Base-by-base conservation (phyloP, 2,329 filamentous ascomycete genomes). In the Iodosphaeria phyllophila region DNA sequence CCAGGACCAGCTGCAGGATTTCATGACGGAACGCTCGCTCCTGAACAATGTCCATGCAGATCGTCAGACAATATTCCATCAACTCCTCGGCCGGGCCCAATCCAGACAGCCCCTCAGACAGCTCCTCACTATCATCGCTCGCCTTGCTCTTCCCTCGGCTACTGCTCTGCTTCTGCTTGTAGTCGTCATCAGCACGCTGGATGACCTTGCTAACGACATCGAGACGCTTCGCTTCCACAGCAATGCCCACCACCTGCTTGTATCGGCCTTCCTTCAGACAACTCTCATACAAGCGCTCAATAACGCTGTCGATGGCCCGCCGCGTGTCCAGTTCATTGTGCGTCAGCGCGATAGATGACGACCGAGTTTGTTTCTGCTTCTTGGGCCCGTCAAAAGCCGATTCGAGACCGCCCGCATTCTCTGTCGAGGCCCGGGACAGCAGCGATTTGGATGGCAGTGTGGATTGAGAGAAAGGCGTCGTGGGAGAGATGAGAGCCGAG, bases 11-110 rank as follows among this genome's bases (percentile, higher is more conserved):
- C 39, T 77, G 74, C 30, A 98, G 54, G 26, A 98, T 93, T 57
- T 89, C 60, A 18, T 64, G 68, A 32, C 89, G 72, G 42, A 95
- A 67, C 23, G 74, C 73, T 26, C 86, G 71, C 54, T 98, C 89
- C 51, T 95, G 89, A 11, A 98, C 83, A 31, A 95, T 75, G 32
- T 91, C 84, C 82, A 98, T 92, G 59, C 86, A 93, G 36, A 98
- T 91, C 37, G 84, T 73, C 32, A 98, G 56, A 12, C 89, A 77
- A 43, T 98, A 98, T 38, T 98, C 89, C 74, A 98, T 89, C 29
- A 98, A 55, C 46, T 95, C 86, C 45, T 95, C 84, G 11, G 82
- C 75, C 15, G 74, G 68, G 4, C 66, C 62, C 24, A 58, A 51
- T n/a, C n/a, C n/a, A n/a, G n/a, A n/a, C n/a, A n/a, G n/a, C n/a